A percentile compares a stretch with the other conserved stretches of the same genome.
phyloP scores from a whole-genome alignment of 768 basidiomycete species.

The Mycena polygramma region DNA sequence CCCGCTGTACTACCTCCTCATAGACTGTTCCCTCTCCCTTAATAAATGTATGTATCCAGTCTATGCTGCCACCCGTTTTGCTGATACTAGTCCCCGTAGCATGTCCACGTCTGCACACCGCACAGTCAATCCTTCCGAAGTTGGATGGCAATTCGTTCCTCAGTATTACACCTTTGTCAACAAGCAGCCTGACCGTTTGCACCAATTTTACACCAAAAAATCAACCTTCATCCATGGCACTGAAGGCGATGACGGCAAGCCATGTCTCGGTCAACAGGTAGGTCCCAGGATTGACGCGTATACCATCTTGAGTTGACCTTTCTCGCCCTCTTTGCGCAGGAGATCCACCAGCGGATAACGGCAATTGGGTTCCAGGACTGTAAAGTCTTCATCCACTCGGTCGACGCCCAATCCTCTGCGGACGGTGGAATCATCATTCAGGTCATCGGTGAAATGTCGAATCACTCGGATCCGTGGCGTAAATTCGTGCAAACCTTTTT shows the following conservation, averaged over 20 bases:
- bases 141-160: conserved; percentile 99
- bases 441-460: conserved; percentile 99
- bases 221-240: conserved; percentile 98
- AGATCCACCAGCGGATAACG: conserved; percentile 97
- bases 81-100: conserved; percentile 37
- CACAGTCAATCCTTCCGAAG: conserved; percentile 90
- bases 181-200: conserved; percentile 95
- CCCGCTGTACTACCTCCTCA: conserved; percentile 31
- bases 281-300: conserved; percentile 43
- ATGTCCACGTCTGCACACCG: conserved; percentile 61
- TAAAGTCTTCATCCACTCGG: conserved; percentile 99
- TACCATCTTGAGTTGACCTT: conserved; percentile 21
- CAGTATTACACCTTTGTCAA: conserved; percentile 99
- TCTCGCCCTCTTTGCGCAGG: conserved; percentile 62
- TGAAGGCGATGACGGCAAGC: conserved; percentile 93
- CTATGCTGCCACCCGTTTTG: too few species aligned
- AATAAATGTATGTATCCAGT: conserved; percentile 20
- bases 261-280: conserved; percentile 95
- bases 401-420: conserved; percentile 96
- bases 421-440: conserved; percentile 98
- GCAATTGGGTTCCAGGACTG: conserved; percentile 95
- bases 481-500: conserved; percentile 99
- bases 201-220: conserved; percentile 98
- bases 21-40: conserved; percentile 32
- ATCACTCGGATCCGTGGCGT: conserved; percentile 91